Conservation (phyloP, 495 filamentous ascomycete genomes). For the Penicillium daleae region DNA sequence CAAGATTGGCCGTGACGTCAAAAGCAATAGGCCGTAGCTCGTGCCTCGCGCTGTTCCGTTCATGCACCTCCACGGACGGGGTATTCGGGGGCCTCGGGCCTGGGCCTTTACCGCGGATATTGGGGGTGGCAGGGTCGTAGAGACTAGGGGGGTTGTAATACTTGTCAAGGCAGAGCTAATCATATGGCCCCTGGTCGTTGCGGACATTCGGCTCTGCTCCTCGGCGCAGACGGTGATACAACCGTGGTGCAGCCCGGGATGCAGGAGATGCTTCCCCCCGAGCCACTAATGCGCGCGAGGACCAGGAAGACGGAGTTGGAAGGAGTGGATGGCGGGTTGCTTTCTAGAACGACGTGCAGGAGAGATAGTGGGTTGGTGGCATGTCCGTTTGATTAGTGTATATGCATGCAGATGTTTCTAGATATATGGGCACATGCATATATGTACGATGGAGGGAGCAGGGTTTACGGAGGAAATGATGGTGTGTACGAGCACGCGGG, state of each 20-base stretch:
- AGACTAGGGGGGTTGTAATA: background rate
- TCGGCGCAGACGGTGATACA: slow-evolving; percentile 8
- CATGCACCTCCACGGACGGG: slow-evolving; percentile 2
- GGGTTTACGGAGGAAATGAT: background rate
- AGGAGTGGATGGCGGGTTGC: slow-evolving; percentile 18
- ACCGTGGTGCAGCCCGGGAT: slow-evolving; percentile 30
- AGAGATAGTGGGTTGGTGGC: background rate
- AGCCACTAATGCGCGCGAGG: slow-evolving; percentile 38
- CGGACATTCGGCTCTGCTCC: background rate
- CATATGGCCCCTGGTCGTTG: slow-evolving; percentile 9
- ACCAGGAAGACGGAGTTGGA: slow-evolving; percentile 27
- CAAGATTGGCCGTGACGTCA: slow-evolving; percentile 1
- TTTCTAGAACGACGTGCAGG: slow-evolving; percentile 33
- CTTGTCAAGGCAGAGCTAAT: background rate
- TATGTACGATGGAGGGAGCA: slow-evolving; percentile 1
- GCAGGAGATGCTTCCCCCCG: slow-evolving; percentile 41
- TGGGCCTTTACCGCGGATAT: background rate
- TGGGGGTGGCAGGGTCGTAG: background rate
- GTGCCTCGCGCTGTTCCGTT: slow-evolving; percentile 1
- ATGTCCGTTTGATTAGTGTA: background rate
- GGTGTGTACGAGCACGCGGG: background rate
- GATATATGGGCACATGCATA: background rate
- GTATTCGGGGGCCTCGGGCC: slow-evolving; percentile 1
- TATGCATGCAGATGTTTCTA: slow-evolving; percentile 4
- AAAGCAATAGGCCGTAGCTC: background rate